A percentile compares a stretch with the other conserved stretches of the same genome.
These are phyloP conservation scores for Cytospora schulzeri DNA, from an alignment of 2,329 filamentous ascomycete species.

Conservation along the genomic window DNA sequence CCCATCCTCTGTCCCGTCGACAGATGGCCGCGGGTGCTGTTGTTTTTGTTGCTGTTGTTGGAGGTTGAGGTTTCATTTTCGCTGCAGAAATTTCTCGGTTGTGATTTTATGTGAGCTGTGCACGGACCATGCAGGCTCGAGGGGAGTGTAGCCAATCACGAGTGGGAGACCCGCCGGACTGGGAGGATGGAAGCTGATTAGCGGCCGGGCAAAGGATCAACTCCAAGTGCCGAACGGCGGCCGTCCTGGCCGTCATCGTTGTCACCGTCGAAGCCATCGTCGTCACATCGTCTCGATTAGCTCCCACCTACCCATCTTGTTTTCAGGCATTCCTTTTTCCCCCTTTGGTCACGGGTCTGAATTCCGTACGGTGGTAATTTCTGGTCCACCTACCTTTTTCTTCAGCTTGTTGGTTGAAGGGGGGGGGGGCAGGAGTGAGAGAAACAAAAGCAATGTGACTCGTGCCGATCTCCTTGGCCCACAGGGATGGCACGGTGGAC, in stretches of 20 bases:
- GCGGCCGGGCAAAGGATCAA: background rate
- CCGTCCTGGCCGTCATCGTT: background rate
- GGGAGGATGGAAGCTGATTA: background rate
- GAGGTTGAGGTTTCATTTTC: background rate
- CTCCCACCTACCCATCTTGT: background rate
- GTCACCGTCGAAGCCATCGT: background rate
- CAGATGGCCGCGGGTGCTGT: background rate
- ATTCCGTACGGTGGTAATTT: background rate
- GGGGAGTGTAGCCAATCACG: background rate
- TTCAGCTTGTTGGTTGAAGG: background rate
- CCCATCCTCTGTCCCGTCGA: background rate
- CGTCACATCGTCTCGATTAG: background rate
- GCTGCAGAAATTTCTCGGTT: slow-evolving; percentile 10
- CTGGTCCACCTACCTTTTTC: background rate
- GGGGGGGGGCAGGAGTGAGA: background rate
- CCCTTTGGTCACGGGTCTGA: background rate
- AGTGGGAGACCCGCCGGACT: background rate
- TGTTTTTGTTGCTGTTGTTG: slow-evolving; percentile 5
- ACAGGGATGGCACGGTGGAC: background rate
- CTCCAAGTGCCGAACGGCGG: background rate
- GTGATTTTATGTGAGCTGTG: slow-evolving; percentile 15
- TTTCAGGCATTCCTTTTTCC: background rate
- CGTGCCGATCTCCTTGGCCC: background rate
- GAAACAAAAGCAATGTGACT: background rate
- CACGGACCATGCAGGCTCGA: slow-evolving; percentile 17